Percentiles rank a stretch among this genome's conserved stretches.
phyloP scores from a whole-genome alignment of 1,139 yeast genomes.

The Pichia sp. region DNA sequence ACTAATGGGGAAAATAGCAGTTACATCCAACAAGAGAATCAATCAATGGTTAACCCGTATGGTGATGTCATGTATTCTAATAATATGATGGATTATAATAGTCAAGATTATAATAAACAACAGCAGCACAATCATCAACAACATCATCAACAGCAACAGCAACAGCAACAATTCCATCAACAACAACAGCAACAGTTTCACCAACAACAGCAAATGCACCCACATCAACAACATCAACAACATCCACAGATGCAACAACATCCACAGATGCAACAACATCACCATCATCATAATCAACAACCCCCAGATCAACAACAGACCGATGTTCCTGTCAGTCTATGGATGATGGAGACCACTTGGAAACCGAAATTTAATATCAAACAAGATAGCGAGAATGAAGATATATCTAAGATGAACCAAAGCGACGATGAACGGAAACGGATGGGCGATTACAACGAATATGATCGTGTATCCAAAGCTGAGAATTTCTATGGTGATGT shows the following conservation, averaged over 20 bases:
- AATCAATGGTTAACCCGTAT: no score
- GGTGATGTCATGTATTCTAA: no score
- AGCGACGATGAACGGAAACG: neutral
- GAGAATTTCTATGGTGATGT: conserved; percentile 2
- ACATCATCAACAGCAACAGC: conserved; percentile 42
- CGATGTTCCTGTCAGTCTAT: conserved; percentile 20
- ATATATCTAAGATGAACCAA: neutral
- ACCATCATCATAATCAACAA: conserved; percentile 37
- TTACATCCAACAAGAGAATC: no score
- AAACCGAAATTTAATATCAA: conserved; percentile 23
- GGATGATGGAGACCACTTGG: conserved; percentile 28
- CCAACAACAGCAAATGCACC: neutral
- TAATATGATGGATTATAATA: no score
- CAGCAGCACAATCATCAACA: no score
- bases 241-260: conserved; percentile 6
- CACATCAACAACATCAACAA: conserved; percentile 39
- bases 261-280: conserved; percentile 13
- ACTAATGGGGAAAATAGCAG: no score
- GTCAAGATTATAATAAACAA: no score
- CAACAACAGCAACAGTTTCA: neutral
- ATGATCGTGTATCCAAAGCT: neutral
- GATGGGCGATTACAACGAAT: neutral
- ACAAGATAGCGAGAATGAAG: neutral
- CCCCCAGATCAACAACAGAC: neutral
- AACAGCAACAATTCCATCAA: conserved; percentile 18